Percentiles rank a stretch among this genome's conserved stretches.
Evolutionary conservation across 257 asterid genomes (phyloP).

Genomic region (Scutellaria baicalensis): DNA sequence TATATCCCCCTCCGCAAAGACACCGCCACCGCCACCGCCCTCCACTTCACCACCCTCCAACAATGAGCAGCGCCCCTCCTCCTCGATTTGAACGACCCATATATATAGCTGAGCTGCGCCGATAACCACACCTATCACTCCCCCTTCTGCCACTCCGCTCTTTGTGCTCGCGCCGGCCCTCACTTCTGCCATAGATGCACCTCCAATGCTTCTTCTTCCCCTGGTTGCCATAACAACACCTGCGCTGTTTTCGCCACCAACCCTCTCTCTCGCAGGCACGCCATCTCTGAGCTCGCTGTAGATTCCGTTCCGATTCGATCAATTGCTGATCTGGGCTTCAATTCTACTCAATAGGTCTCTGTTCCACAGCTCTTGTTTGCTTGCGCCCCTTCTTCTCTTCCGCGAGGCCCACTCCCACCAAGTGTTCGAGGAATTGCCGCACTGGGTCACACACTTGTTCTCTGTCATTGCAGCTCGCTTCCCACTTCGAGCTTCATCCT

Average conservation of each 20-base stretch:
- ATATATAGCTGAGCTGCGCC: conserved; percentile 34
- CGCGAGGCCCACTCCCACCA: no score
- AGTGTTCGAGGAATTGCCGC: no score
- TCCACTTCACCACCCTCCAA: conserved; percentile 18
- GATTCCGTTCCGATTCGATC: conserved; percentile 35
- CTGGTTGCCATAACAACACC: conserved; percentile 56
- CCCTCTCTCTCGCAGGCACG: conserved; percentile 27
- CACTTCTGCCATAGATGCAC: no score
- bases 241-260: conserved; percentile 37
- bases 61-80: conserved; percentile 29
- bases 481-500: no score
- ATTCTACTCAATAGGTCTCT: neutral
- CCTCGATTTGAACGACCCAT: conserved; percentile 35
- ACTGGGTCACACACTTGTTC: no score
- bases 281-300: conserved; percentile 30
- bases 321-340: neutral
- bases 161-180: no score
- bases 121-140: conserved; percentile 30
- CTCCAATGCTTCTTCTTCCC: neutral
- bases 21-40: neutral
- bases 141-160: conserved; percentile 45
- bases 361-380: no score
- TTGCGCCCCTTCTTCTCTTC: no score
- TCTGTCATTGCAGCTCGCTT: no score
- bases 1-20: neutral